Percentiles rank a stretch among this genome's conserved stretches.
These are phyloP conservation scores for Kodamaea kaohsiungensis DNA, from an alignment of 805 yeast species.

Conservation along the genomic window DNA sequence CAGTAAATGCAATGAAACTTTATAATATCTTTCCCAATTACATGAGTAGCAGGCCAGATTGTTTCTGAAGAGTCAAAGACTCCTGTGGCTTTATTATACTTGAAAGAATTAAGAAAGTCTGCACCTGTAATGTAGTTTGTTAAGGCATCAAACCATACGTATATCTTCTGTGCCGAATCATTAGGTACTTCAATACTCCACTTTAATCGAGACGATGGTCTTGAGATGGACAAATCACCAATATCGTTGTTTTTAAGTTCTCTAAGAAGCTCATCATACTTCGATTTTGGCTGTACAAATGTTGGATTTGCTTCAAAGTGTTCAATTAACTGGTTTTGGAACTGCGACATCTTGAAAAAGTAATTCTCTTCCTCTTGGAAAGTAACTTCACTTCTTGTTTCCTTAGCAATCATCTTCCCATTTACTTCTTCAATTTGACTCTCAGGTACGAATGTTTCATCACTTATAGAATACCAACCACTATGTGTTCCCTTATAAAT, in stretches of 20 bases:
- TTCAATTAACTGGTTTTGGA: slow-evolving; percentile 55
- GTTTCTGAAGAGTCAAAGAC: slow-evolving; percentile 11
- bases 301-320: slow-evolving; percentile 49
- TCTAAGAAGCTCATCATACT: slow-evolving; percentile 52
- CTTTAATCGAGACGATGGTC: slow-evolving; percentile 72
- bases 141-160: slow-evolving; percentile 97
- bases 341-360: slow-evolving; percentile 72
- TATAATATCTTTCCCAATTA: slow-evolving; percentile 89
- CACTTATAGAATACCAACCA: slow-evolving; percentile 96
- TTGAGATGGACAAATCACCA: slow-evolving; percentile 78
- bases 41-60: slow-evolving; percentile 72
- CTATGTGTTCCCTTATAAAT: slow-evolving; percentile 81
- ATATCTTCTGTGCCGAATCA: slow-evolving; percentile 75
- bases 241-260: slow-evolving; percentile 55
- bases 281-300: slow-evolving; percentile 67
- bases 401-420: slow-evolving; percentile 50
- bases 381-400: slow-evolving; percentile 73
- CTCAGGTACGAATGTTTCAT: slow-evolving; percentile 91
- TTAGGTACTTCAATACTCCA: slow-evolving; percentile 94
- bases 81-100: slow-evolving; percentile 9
- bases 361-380: slow-evolving; percentile 83
- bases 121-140: slow-evolving; percentile 77
- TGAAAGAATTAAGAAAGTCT: slow-evolving; percentile 44
- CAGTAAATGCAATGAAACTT: slow-evolving; percentile 90
- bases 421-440: slow-evolving; percentile 56